Evolutionary conservation across 805 yeast species (phyloP).

Genomic region (Barnettozyma californica): DNA sequence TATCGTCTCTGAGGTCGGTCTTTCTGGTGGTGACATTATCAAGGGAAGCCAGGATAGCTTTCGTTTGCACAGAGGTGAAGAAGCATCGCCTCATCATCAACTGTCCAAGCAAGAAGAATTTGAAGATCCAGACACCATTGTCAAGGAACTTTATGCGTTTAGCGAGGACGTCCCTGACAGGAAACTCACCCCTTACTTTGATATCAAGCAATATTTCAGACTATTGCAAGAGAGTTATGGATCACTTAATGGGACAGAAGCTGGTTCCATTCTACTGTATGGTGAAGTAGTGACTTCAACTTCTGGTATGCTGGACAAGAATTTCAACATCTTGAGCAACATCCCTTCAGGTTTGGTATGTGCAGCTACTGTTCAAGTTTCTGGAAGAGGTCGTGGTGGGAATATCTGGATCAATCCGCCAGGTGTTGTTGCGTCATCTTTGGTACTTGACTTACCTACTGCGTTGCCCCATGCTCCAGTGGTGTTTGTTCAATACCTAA

Average conservation of each 20-base stretch:
- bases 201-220: conserved; percentile 50
- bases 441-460: conserved; percentile 50
- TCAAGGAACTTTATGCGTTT: conserved; percentile 51
- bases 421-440: conserved; percentile 84
- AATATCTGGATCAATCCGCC: conserved; percentile 93
- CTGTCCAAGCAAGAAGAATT: conserved; percentile 28
- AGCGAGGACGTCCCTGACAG: conserved; percentile 42
- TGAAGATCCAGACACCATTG: conserved; percentile 50
- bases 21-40: conserved; percentile 36
- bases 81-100: conserved; percentile 20
- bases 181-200: conserved; percentile 67
- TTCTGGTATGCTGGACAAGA: conserved; percentile 68
- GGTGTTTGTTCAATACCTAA: conserved; percentile 82
- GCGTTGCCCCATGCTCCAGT: conserved; percentile 48
- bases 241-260: conserved; percentile 26
- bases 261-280: conserved; percentile 66
- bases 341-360: conserved; percentile 66
- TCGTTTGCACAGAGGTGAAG: conserved; percentile 38
- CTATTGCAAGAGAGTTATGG: conserved; percentile 33
- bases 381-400: conserved; percentile 93
- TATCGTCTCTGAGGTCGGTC: conserved; percentile 31
- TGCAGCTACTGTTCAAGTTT: conserved; percentile 76
- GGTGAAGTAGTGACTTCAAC: conserved; percentile 93
- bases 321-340: conserved; percentile 48
- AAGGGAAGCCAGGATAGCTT: conserved; percentile 53